Percentiles rank a stretch among this genome's conserved stretches.
phyloP scores from a whole-genome alignment of 768 basidiomycete species.

The Termitomyces sp. region DNA sequence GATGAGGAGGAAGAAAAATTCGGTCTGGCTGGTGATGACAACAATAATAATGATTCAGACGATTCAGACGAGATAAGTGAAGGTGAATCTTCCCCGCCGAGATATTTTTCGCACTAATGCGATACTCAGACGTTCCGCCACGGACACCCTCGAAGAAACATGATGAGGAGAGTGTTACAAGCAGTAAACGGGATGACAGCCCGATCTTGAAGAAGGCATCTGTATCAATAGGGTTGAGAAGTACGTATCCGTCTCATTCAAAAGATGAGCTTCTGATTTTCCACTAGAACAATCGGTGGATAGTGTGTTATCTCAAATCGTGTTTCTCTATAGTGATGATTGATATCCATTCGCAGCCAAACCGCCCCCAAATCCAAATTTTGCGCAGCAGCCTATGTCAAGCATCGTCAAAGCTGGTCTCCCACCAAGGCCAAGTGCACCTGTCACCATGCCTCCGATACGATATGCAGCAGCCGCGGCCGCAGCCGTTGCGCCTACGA shows the following conservation, averaged over 20 bases:
- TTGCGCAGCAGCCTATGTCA: conserved; percentile 71
- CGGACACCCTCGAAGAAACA: conserved; percentile 70
- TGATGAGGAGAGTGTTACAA: conserved; percentile 73
- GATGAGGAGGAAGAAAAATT: conserved; percentile 97
- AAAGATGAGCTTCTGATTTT: conserved; percentile 2
- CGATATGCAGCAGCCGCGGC: conserved; percentile 93
- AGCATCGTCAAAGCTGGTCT: conserved; percentile 73
- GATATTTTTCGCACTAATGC: conserved; percentile 5
- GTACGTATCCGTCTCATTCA: conserved; percentile 37
- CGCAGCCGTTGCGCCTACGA: conserved; percentile 35
- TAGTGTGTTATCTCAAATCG: conserved; percentile 32
- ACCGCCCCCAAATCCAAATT: conserved; percentile 70
- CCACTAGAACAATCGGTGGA: conserved; percentile 65
- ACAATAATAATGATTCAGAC: conserved; percentile 49
- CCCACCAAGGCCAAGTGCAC: conserved; percentile 48
- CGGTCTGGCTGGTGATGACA: conserved; percentile 71
- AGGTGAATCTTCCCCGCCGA: conserved; percentile 36
- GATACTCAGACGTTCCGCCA: conserved; percentile 49
- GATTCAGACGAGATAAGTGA: conserved; percentile 73
- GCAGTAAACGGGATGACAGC: conserved; percentile 72
- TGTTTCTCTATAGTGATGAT: conserved; percentile 2
- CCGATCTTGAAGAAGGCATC: conserved; percentile 77
- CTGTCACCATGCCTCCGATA: conserved; percentile 67
- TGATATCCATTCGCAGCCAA: conserved; percentile 38
- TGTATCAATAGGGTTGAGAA: conserved; percentile 58